Conservation (phyloP, 2,329 filamentous ascomycete genomes). For the Dactylellina leptospora region DNA sequence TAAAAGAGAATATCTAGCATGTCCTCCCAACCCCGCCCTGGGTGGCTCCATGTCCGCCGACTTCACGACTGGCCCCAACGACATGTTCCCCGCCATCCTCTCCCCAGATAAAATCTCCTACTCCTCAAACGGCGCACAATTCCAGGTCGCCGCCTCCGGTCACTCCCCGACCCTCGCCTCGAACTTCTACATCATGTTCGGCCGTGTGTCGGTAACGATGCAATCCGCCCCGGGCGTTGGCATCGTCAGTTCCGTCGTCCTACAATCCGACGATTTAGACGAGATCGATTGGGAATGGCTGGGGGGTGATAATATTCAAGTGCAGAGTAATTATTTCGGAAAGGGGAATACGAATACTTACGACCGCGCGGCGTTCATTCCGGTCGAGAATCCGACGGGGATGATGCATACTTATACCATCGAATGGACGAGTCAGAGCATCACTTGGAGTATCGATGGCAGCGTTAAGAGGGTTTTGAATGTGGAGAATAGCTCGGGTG, state of each 20-base stretch:
- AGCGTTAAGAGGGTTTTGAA: conserved; percentile 78
- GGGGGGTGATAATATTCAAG: conserved; percentile 75
- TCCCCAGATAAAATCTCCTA: conserved; percentile 74
- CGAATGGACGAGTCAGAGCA: conserved; percentile 86
- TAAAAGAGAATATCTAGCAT: conserved; percentile 63
- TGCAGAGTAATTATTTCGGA: conserved; percentile 98
- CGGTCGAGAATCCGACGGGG: conserved; percentile 73
- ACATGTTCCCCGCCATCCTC: conserved; percentile 72
- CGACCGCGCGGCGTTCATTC: conserved; percentile 84
- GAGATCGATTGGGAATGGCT: conserved; percentile 99
- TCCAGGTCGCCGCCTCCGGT: conserved; percentile 79
- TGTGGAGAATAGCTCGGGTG: conserved; percentile 66
- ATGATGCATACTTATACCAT: conserved; percentile 85
- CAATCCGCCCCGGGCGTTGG: conserved; percentile 87
- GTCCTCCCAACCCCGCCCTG: conserved; percentile 79
- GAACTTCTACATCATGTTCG: conserved; percentile 99
- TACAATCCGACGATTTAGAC: conserved; percentile 90
- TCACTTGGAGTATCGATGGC: conserved; percentile 86
- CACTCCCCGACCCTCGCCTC: conserved; percentile 87
- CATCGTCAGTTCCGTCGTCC: conserved; percentile 89
- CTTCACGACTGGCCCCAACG: conserved; percentile 79
- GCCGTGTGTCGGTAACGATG: conserved; percentile 83
- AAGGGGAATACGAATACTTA: conserved; percentile 87
- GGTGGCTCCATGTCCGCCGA: conserved; percentile 84
- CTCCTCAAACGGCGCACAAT: conserved; percentile 76